Evolutionary conservation across 768 basidiomycete genomes (phyloP).

Genomic region (Panus rudis): DNA sequence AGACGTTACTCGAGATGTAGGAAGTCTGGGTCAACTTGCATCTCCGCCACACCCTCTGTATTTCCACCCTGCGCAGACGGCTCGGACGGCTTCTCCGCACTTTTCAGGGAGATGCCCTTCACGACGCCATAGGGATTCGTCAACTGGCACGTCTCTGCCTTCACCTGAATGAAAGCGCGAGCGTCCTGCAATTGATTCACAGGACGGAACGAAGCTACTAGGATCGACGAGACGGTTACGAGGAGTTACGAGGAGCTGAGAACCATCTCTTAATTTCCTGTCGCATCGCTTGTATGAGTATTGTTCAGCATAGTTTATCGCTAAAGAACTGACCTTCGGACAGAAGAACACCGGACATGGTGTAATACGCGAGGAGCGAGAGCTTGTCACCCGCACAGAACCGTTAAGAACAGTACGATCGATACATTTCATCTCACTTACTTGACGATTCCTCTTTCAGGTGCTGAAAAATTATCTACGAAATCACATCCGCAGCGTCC

Average conservation of each 20-base stretch:
- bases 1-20: constrained; percentile 14
- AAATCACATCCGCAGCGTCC: constrained; percentile 61
- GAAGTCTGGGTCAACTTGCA: constrained; percentile 53
- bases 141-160: constrained; percentile 65
- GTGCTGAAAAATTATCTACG: constrained; percentile 67
- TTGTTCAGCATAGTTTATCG: constrained; percentile 59
- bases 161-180: constrained; percentile 64
- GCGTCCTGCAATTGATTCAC: constrained; percentile 79
- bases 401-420: too few relatives aligned
- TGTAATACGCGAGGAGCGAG: constrained; percentile 41
- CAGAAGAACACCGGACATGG: constrained; percentile 79
- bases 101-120: constrained; percentile 24
- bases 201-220: constrained; percentile 64
- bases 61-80: neutral
- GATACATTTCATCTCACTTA: too few relatives aligned
- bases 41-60: too few relatives aligned
- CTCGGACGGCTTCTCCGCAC: constrained; percentile 1
- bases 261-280: constrained; percentile 75
- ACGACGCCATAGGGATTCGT: constrained; percentile 45
- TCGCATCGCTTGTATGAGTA: constrained; percentile 67
- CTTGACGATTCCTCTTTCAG: constrained; percentile 49
- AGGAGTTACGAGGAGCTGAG: constrained; percentile 72
- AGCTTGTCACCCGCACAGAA: too few relatives aligned
- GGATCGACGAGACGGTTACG: constrained; percentile 66
- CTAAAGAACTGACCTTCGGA: constrained; percentile 65